Evolutionary conservation across 2,329 filamentous ascomycete genomes (phyloP), one percentile per base, ranked within the genome.

Genomic region (Apiospora saccharicola): DNA sequence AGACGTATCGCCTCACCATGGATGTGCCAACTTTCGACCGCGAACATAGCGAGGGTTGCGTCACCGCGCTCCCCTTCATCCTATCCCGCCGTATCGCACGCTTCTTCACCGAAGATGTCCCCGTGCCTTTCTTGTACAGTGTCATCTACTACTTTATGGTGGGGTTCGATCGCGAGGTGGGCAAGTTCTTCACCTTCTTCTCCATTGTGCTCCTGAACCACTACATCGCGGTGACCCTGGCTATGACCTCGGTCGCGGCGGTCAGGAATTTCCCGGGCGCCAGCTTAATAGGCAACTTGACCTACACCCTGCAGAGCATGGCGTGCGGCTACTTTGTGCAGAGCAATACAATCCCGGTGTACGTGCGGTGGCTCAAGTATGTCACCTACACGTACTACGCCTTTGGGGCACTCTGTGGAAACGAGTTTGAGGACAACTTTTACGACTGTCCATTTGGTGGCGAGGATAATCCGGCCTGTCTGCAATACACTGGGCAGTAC

Each of bases 241-340:
- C 93, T 0, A 90, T 91, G 75, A 85, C 90, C 1, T 92, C 91
- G 71, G 89, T 95, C 3, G 87, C 90, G 0, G 82, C 92, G 0
- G 88, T 89, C 0, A 85, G 93, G 67, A 87, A 91, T 74, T 95
- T 95, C 78, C 87, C 92, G 0, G 90, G 90, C 0, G 92, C 93
- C 0, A 93, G 90, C 77, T 79, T 95, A 34, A 90, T 94, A 67
- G 92, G 90, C 13, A 95, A 95, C 76, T 81, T 95, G 68, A 88
- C 86, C 0, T 95, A 91, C 76, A 95, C 93, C 0, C 75, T 95
- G 26, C 93, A 95, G 78, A 92, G 89, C 1, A 90, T 94, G 84
- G 90, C 90, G 0, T 94, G 92, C 74, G 93, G 93, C 0, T 94
- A 92, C 80, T 95, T 95, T 75, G 90, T 95, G 19, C 92, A 95